Evolutionary conservation across 441 rosid species (phyloP), one percentile per base, ranked within the genome.

Genomic region (Croton laevigatus): DNA sequence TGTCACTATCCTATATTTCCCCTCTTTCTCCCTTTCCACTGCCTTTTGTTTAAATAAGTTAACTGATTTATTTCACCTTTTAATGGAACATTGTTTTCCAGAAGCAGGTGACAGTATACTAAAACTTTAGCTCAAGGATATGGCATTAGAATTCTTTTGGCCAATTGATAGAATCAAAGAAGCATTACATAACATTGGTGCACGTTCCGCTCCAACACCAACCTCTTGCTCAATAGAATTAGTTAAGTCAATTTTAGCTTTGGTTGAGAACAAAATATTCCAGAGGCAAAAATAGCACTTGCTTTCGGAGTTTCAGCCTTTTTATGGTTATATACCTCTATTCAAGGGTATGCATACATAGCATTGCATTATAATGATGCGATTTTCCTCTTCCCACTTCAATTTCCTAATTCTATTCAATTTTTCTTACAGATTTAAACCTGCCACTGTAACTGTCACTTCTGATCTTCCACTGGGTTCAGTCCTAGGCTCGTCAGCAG

Each of bases 401-500:
- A 70, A 59, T 69, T 54, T 59, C 73, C 77, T 80, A 46, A 79
- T 19, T 1, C 53, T 13, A 59, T 59, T 53, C 44, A 0, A 40
- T 62, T 48, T 27, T 46, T 69, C 54, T 61, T 16, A 73, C 84
- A 92, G 98, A 75, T 89, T 85, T 70, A 88, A 81, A 70, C 93
- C 97, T 37, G 98, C 88, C 37, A 83, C 82, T 9, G 89, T 88
- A 11, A 62, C 80, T 71, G 82, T 94, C 75, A 85, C 79, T 62
- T 90, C 97, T 17, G 94, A 92, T 53, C 99, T 94, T 74, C 97
- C 99, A 2, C 55, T 90, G 20, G 96, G 99, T 61, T 83, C 97
- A 23, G 98, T 98, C 65, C 87, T 94, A 6, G 98, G 98, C 72
- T 94, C 99, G 67, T 94, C 99, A 51, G 98, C 98, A 69, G 85